These are phyloP conservation scores for Arctium lappa DNA, from an alignment of 129 eudicot genomes.

Conservation along the genomic window DNA sequence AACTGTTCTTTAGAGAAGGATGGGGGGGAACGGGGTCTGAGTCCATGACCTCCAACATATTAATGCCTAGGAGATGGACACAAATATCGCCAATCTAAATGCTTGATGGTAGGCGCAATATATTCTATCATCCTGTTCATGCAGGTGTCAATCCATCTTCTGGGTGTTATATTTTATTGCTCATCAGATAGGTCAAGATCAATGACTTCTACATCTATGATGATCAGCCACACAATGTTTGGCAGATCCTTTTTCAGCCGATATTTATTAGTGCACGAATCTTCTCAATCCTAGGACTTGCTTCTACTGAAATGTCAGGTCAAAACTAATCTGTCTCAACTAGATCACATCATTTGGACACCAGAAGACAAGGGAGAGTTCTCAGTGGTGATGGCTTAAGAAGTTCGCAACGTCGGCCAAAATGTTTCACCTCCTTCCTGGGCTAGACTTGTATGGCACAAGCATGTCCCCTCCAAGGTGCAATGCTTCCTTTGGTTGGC, in stretches of 20 bases:
- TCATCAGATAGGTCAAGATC: neutral
- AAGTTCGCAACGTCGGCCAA: too few species aligned
- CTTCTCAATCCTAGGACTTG: neutral
- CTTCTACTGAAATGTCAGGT: too few species aligned
- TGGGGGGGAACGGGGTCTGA: neutral
- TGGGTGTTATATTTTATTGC: neutral
- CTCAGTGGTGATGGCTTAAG: too few species aligned
- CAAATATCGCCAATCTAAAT: neutral
- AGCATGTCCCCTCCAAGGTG: too few species aligned
- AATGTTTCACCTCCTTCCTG: too few species aligned
- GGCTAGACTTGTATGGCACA: too few species aligned
- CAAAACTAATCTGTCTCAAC: too few species aligned
- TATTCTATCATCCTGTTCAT: neutral
- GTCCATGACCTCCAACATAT: neutral
- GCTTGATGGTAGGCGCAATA: neutral
- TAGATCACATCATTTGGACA: too few species aligned
- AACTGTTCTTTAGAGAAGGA: neutral
- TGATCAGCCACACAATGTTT: neutral
- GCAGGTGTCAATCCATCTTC: neutral
- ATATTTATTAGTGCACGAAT: neutral
- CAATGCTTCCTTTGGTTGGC: too few species aligned
- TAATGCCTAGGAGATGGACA: neutral
- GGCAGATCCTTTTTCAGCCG: neutral
- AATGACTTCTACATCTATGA: neutral
- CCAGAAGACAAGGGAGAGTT: too few species aligned